Evolutionary conservation across 192 early-diverging fungal genomes (phyloP).

Genomic region (Radiomyces spectabilis): DNA sequence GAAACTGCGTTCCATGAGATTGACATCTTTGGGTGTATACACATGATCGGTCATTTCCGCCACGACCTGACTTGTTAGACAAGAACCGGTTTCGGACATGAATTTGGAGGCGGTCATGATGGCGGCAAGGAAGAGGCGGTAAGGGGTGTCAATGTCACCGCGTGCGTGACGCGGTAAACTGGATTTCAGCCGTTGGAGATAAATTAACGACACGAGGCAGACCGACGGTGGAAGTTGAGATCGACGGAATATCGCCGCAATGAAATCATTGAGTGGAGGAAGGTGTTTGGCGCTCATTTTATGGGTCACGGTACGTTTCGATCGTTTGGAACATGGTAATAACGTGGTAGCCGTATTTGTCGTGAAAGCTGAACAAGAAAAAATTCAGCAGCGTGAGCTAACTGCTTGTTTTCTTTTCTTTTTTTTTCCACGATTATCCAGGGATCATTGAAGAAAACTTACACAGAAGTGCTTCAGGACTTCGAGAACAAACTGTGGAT

Average conservation of each 20-base stretch:
- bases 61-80: constrained; percentile 26
- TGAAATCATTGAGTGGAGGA: constrained; percentile 28
- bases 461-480: constrained; percentile 28
- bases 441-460: background rate
- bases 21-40: constrained; percentile 46
- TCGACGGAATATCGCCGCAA: constrained; percentile 18
- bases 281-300: constrained; percentile 4
- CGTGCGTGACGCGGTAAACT: constrained; percentile 54
- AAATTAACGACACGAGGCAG: constrained; percentile 54
- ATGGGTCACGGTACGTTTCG: constrained; percentile 1
- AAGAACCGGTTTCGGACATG: constrained; percentile 37
- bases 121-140: constrained; percentile 62
- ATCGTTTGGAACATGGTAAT: constrained; percentile 17
- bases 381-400: background rate
- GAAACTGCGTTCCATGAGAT: constrained; percentile 50
- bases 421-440: background rate
- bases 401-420: background rate
- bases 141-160: constrained; percentile 64
- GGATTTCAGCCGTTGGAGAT: constrained; percentile 60
- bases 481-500: constrained; percentile 25
- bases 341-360: constrained; percentile 22
- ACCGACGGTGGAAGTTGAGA: constrained; percentile 25
- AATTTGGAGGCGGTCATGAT: constrained; percentile 65
- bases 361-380: constrained; percentile 15
- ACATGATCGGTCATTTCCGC: constrained; percentile 39